Base-by-base conservation (phyloP, 352 stramenopile genomes). In the Phytophthora megakarya region DNA sequence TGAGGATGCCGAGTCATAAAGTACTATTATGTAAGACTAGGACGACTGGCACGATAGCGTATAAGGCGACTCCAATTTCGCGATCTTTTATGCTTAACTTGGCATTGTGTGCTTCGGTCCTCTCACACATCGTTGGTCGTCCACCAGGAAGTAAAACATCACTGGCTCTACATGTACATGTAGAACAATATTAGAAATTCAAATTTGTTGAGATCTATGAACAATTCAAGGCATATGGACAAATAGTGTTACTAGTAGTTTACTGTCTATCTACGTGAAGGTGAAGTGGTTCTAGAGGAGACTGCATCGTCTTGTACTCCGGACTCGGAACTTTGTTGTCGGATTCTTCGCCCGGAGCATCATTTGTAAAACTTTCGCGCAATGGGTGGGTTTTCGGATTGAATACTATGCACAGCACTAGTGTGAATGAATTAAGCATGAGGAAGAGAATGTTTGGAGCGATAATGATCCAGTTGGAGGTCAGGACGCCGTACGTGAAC, bases 401-500 rank as follows among this genome's bases (percentile, higher is more conserved):
- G 52, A 60, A 75, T 18, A 75, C 23, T 9, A 61, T 42, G 43
- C 59, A 75, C n/a, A 75, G 35, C 40, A 72, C 37, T 11, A 70
- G 21, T 13, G 62, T 69, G 28, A 53, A 70, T 40, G 60, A 65
- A 35, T 61, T 67, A 30, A 75, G 58, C 13, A 30, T 23, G 15
- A 75, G 37, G 40, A 66, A 72, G 56, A 75, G 53, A 25, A 62
- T 61, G 52, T 75, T 75, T 7, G 63, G 67, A 19, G 57, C 54
- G 42, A 75, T 65, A 46, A 72, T 61, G 46, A 76, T 57, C 63
- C 62, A 72, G 58, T 75, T 72, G 38, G 22, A 19, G 8, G 40
- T 57, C 13, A 75, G 52, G 8, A 69, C 7, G 25, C 75, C 75
- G 62, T 81, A 85, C 26, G 74, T 68, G 39, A 84, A 63, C 78